A percentile compares a stretch with the other conserved stretches of the same genome.
These are phyloP conservation scores for Fraxinus xanthoxyloides DNA, from an alignment of 305 asterid genomes.

Conservation along the genomic window DNA sequence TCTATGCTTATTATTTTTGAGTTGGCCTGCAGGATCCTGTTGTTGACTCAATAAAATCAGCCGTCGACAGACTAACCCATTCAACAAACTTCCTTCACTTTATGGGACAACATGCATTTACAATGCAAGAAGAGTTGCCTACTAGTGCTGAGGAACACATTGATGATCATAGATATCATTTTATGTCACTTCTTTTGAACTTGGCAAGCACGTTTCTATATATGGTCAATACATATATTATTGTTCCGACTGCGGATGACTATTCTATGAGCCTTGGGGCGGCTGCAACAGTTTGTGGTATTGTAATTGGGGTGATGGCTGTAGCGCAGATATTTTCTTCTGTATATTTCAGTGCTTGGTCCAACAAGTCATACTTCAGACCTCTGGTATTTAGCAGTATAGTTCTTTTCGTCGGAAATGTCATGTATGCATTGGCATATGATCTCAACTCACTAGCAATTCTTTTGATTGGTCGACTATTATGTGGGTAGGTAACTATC, in stretches of 20 bases:
- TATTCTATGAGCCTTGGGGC: slow-evolving; percentile 96
- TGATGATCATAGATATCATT: slow-evolving; percentile 75
- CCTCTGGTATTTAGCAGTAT: slow-evolving; percentile 95
- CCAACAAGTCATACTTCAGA: slow-evolving; percentile 81
- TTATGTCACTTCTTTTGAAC: slow-evolving; percentile 85
- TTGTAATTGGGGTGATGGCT: slow-evolving; percentile 96
- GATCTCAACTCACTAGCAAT: slow-evolving; percentile 65
- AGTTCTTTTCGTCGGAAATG: slow-evolving; percentile 70
- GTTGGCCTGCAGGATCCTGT: slow-evolving; percentile 70
- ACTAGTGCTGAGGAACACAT: slow-evolving; percentile 57
- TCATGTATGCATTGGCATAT: slow-evolving; percentile 84
- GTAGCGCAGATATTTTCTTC: slow-evolving; percentile 94
- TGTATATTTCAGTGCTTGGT: slow-evolving; percentile 98
- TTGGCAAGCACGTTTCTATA: slow-evolving; percentile 91
- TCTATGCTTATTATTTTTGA: slow-evolving; percentile 22
- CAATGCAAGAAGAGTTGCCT: slow-evolving; percentile 92
- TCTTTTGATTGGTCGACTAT: slow-evolving; percentile 79
- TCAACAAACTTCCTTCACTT: slow-evolving; percentile 86
- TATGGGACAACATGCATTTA: slow-evolving; percentile 93
- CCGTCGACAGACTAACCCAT: slow-evolving; percentile 74
- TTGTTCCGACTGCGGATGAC: slow-evolving; percentile 98
- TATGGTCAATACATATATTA: slow-evolving; percentile 93
- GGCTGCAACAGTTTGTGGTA: slow-evolving; percentile 94
- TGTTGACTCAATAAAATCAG: slow-evolving; percentile 72
- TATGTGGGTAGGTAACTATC: slow-evolving; percentile 70